These are phyloP conservation scores for Fusarium sp. DNA, from an alignment of 2,329 filamentous ascomycete species.

Conservation along the genomic window DNA sequence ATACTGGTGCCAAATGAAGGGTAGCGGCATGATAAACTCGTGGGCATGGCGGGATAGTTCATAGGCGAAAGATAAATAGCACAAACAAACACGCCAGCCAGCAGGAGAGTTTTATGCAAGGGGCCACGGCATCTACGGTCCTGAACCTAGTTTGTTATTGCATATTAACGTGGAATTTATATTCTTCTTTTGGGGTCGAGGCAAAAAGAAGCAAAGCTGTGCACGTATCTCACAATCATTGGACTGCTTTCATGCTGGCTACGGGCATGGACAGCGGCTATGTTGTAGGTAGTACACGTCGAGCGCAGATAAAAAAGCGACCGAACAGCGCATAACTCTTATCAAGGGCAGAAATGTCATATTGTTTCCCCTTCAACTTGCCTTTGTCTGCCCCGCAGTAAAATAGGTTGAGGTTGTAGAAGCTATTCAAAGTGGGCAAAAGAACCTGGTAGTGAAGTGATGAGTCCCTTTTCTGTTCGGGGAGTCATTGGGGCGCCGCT, in stretches of 20 bases:
- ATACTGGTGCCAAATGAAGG: slow-evolving; percentile 7
- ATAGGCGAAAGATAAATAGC: slow-evolving; percentile 12
- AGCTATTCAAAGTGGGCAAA: slow-evolving; percentile 12
- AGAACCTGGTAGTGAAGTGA: slow-evolving; percentile 13
- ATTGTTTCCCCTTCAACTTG: neutral
- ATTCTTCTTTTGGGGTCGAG: slow-evolving; percentile 8
- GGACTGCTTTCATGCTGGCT: slow-evolving; percentile 19
- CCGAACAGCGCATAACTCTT: slow-evolving; percentile 17
- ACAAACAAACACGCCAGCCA: slow-evolving; percentile 24
- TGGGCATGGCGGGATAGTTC: slow-evolving; percentile 30
- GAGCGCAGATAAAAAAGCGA: neutral
- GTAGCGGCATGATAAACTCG: slow-evolving; percentile 30
- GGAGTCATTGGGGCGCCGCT: slow-evolving; percentile 19
- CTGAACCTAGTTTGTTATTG: slow-evolving; percentile 17
- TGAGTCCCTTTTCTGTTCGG: slow-evolving; percentile 13
- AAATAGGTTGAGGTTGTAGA: slow-evolving; percentile 17
- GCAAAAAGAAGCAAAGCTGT: slow-evolving; percentile 8
- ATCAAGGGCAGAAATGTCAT: slow-evolving; percentile 16
- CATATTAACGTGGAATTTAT: slow-evolving; percentile 10
- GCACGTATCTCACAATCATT: slow-evolving; percentile 18
- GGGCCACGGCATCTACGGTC: slow-evolving; percentile 18
- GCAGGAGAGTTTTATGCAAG: slow-evolving; percentile 38
- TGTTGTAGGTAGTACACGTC: neutral
- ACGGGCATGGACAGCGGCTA: slow-evolving; percentile 15
- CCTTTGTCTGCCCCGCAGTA: slow-evolving; percentile 19